Percentiles rank a stretch among this genome's conserved stretches.
Conservation (phyloP, 1,139 yeast species). For the Hyphopichia pseudoburtonii region DNA sequence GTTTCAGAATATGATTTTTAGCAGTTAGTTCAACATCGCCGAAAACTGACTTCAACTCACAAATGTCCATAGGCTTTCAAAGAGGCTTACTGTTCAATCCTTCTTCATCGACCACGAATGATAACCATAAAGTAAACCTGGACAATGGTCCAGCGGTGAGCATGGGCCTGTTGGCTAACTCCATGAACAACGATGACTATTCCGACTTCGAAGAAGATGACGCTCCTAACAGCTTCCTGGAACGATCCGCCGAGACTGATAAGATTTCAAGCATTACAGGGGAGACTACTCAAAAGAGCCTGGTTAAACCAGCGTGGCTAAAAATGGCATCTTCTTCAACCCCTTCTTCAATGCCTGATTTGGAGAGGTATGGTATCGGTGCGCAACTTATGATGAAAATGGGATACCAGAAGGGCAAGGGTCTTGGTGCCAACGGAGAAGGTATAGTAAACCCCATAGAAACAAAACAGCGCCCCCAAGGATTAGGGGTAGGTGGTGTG, state of each 20-base stretch:
- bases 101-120: too few relatives aligned
- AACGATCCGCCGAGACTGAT: background rate
- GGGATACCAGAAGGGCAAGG: conserved; percentile 87
- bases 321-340: background rate
- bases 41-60: too few relatives aligned
- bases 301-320: background rate
- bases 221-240: conserved; percentile 1
- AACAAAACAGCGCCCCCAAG: conserved; percentile 62
- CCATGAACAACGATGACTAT: conserved; percentile 19
- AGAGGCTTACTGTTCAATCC: conserved; percentile 3
- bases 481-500: conserved; percentile 72
- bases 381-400: conserved; percentile 74
- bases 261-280: background rate
- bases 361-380: conserved; percentile 71
- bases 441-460: conserved; percentile 83
- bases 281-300: background rate
- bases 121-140: too few relatives aligned
- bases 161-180: conserved; percentile 10
- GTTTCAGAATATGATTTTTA: too few relatives aligned
- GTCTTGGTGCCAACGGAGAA: conserved; percentile 67
- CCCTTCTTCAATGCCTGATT: conserved; percentile 2
- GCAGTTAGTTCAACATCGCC: too few relatives aligned
- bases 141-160: background rate
- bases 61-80: background rate
- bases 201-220: conserved; percentile 22